Evolutionary conservation across 305 asterid genomes (phyloP).

Genomic region (Fraxinus angustifolia): DNA sequence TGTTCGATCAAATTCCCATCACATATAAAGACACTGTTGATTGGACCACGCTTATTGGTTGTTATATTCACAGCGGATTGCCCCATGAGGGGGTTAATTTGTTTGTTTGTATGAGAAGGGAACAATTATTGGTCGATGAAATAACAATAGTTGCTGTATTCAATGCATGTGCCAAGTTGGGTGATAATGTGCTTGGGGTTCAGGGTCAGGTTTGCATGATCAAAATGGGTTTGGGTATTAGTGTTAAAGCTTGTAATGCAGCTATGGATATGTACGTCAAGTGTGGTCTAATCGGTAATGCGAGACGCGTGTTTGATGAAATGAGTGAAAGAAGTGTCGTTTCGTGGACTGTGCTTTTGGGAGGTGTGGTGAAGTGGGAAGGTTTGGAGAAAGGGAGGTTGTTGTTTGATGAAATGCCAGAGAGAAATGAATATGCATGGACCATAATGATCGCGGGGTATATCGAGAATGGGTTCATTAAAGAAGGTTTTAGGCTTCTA

Average conservation of each 20-base stretch:
- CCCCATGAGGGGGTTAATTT: constrained; percentile 41
- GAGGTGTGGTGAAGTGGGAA: constrained; percentile 58
- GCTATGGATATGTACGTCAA: constrained; percentile 71
- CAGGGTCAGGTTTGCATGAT: constrained; percentile 53
- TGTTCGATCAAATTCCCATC: constrained; percentile 66
- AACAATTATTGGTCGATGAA: constrained; percentile 41
- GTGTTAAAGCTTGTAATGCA: constrained; percentile 54
- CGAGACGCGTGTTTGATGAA: constrained; percentile 52
- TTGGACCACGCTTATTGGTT: constrained; percentile 71
- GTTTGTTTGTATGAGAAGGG: constrained; percentile 49
- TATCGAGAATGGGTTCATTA: constrained; percentile 46
- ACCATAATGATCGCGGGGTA: constrained; percentile 51
- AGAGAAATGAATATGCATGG: constrained; percentile 63
- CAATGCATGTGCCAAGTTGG: constrained; percentile 53
- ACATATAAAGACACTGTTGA: constrained; percentile 55
- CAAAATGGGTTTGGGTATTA: constrained; percentile 50
- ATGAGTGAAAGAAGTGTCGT: constrained; percentile 50
- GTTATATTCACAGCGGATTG: constrained; percentile 40
- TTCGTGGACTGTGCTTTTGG: constrained; percentile 77
- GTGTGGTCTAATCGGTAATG: constrained; percentile 44
- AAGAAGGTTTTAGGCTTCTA: constrained; percentile 53
- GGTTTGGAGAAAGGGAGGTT: constrained; percentile 48
- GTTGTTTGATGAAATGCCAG: constrained; percentile 64
- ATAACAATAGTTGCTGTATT: constrained; percentile 57
- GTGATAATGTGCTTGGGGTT: constrained; percentile 43